Evolutionary conservation across 352 stramenopile genomes (phyloP).

Genomic region (Pythium rishiriense): DNA sequence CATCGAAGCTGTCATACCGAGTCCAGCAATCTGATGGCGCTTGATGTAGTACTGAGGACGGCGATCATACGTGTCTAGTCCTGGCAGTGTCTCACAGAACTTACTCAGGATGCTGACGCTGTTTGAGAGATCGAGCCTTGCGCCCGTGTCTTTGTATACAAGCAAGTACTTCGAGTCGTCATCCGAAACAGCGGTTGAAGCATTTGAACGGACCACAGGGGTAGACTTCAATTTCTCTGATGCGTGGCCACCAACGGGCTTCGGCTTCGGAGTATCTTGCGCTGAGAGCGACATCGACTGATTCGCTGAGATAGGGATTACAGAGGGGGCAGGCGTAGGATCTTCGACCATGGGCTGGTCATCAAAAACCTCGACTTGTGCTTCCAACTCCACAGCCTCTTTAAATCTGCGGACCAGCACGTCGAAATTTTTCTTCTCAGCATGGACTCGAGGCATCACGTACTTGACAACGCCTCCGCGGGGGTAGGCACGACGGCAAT

Average conservation of each 20-base stretch:
- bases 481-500: constrained; percentile 44
- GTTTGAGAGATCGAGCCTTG: constrained; percentile 63
- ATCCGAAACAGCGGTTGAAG: background rate
- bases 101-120: constrained; percentile 66
- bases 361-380: background rate
- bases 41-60: constrained; percentile 76
- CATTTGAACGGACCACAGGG: background rate
- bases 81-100: constrained; percentile 82
- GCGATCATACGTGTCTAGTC: constrained; percentile 80
- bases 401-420: constrained; percentile 61
- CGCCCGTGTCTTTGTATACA: constrained; percentile 64
- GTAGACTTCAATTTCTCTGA: background rate
- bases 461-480: constrained; percentile 65
- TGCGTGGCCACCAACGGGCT: background rate
- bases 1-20: constrained; percentile 44
- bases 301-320: background rate
- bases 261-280: background rate
- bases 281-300: background rate
- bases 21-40: constrained; percentile 48
- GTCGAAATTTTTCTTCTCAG: constrained; percentile 62
- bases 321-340: background rate
- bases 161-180: constrained; percentile 38
- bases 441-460: constrained; percentile 41
- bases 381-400: constrained; percentile 49
- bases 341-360: background rate